Conservation (phyloP, 1,284 basidiomycete species). For the Mrakiaceae sp. region DNA sequence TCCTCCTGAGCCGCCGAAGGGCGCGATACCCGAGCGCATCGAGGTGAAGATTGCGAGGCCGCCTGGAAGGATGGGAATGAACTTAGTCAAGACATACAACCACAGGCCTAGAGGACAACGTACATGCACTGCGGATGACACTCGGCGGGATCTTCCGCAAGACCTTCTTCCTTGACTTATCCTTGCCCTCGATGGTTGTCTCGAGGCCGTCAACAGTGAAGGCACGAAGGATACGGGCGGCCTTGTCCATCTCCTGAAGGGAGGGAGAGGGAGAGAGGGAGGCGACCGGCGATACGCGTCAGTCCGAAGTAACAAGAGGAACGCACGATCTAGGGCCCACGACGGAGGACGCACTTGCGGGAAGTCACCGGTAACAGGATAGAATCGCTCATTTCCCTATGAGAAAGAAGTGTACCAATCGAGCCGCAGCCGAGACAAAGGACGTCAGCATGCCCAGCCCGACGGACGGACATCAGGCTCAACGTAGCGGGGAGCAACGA, state of each 20-base stretch:
- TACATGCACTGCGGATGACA: constrained; percentile 25
- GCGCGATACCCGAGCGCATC: constrained; percentile 40
- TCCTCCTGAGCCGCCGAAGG: constrained; percentile 43
- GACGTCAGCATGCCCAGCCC: not conserved
- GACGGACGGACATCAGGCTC: not conserved
- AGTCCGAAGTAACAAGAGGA: not conserved
- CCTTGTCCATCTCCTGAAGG: constrained; percentile 40
- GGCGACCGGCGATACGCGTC: not conserved
- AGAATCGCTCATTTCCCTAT: constrained; percentile 40
- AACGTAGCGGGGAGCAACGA: not conserved
- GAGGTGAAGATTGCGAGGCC: constrained; percentile 42
- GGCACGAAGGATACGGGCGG: constrained; percentile 38
- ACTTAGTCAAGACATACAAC: too few relatives aligned
- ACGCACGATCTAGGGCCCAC: not conserved
- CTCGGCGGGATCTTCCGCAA: constrained; percentile 42
- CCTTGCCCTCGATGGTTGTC: constrained; percentile 21
- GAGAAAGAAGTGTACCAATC: not conserved
- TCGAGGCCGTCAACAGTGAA: constrained; percentile 35
- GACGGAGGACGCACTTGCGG: not conserved
- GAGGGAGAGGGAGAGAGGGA: not conserved
- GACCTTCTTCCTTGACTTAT: constrained; percentile 33
- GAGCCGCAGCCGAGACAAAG: not conserved
- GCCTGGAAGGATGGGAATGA: constrained; percentile 9
- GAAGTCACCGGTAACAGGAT: constrained; percentile 42
- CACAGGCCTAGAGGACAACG: not conserved